These are phyloP conservation scores for Plasmodium adleri DNA, from an alignment of 169 alveolate species.

Conservation along the genomic window DNA sequence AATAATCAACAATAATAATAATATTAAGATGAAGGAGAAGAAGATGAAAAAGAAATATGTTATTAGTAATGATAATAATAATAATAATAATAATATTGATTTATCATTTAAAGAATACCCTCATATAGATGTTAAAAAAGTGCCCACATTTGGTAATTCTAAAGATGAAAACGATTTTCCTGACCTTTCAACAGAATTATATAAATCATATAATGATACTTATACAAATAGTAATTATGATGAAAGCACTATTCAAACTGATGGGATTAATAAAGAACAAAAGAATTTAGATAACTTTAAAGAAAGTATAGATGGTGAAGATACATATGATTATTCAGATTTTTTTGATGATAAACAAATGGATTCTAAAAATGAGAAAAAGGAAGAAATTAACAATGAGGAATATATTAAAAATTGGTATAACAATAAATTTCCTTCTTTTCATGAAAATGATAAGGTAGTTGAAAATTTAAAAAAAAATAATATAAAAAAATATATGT, in stretches of 20 bases:
- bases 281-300: conserved; percentile 26
- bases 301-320: conserved; percentile 9
- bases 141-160: conserved; percentile 70
- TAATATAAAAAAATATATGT: too few relatives aligned
- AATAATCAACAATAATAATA: too few relatives aligned
- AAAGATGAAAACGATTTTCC: conserved; percentile 10
- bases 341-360: not conserved
- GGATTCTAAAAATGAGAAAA: conserved; percentile 7
- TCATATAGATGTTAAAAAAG: conserved; percentile 5
- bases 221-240: not conserved
- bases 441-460: too few relatives aligned
- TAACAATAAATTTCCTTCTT: too few relatives aligned
- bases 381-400: too few relatives aligned
- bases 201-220: conserved; percentile 3
- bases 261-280: not conserved
- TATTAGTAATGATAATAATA: too few relatives aligned
- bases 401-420: too few relatives aligned
- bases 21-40: too few relatives aligned
- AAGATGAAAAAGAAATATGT: too few relatives aligned
- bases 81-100: too few relatives aligned
- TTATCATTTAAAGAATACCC: not conserved
- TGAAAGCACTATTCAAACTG: conserved; percentile 1
- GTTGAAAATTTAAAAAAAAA: too few relatives aligned
- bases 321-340: conserved; percentile 26
- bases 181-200: conserved; percentile 2